Conservation (phyloP, 495 filamentous ascomycete genomes). For the Penicillium angulare region DNA sequence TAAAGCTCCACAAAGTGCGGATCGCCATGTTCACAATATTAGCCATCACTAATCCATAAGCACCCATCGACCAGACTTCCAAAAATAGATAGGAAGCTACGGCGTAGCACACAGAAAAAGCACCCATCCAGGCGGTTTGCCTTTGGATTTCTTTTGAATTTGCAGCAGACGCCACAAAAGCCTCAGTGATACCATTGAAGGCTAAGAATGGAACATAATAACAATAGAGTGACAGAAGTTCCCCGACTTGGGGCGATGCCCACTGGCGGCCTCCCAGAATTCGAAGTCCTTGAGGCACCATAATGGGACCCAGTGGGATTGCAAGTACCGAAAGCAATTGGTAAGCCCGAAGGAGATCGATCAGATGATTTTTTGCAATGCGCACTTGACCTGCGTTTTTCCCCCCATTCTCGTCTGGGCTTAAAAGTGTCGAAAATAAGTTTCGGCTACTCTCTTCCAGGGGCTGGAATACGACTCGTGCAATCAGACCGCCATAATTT, state of each 20-base stretch:
- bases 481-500: slow-evolving; percentile 90
- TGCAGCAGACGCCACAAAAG: slow-evolving; percentile 86
- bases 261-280: slow-evolving; percentile 74
- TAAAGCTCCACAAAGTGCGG: slow-evolving; percentile 74
- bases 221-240: slow-evolving; percentile 77
- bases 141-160: slow-evolving; percentile 62
- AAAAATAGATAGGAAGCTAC: slow-evolving; percentile 69
- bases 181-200: slow-evolving; percentile 87
- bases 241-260: slow-evolving; percentile 58
- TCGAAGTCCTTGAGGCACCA: slow-evolving; percentile 67
- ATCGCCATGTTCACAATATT: slow-evolving; percentile 85
- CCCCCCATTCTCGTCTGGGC: slow-evolving; percentile 18
- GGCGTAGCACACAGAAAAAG: slow-evolving; percentile 72
- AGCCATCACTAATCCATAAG: slow-evolving; percentile 74
- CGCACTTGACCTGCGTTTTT: slow-evolving; percentile 14
- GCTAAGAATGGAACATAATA: slow-evolving; percentile 92
- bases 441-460: slow-evolving; percentile 89
- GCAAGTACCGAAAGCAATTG: slow-evolving; percentile 65
- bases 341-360: slow-evolving; percentile 39
- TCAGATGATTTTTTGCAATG: slow-evolving; percentile 33
- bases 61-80: slow-evolving; percentile 62
- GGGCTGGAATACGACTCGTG: slow-evolving; percentile 89
- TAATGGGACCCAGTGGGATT: slow-evolving; percentile 64
- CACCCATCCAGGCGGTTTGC: slow-evolving; percentile 81
- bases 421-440: slow-evolving; percentile 73